Evolutionary conservation across 495 filamentous ascomycete species (phyloP).

Genomic region (Penicillium antarcticum): DNA sequence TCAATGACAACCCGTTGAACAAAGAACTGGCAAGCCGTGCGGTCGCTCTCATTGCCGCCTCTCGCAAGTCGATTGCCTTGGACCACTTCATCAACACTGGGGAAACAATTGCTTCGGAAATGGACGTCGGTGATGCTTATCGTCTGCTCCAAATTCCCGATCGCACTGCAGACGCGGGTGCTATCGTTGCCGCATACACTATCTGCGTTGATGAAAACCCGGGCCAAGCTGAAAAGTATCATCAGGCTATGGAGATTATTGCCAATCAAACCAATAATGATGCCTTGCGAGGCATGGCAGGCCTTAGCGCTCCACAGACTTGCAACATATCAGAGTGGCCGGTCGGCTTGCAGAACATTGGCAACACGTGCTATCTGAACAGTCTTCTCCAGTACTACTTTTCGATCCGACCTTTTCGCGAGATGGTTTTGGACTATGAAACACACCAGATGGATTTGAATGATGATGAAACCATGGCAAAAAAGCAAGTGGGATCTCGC

Average conservation of each 20-base stretch:
- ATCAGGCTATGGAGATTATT: conserved; percentile 47
- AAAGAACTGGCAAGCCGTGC: conserved; percentile 51
- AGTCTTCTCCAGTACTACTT: conserved; percentile 96
- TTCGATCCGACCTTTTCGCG: conserved; percentile 75
- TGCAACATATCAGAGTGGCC: conserved; percentile 54
- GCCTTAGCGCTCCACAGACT: conserved; percentile 29
- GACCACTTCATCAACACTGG: conserved; percentile 56
- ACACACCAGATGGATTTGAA: conserved; percentile 60
- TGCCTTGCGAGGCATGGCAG: conserved; percentile 36
- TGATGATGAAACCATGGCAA: conserved; percentile 49
- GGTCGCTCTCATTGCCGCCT: conserved; percentile 53
- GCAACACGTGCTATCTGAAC: conserved; percentile 97
- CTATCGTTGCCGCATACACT: conserved; percentile 50
- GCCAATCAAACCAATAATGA: conserved; percentile 46
- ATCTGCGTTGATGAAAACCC: conserved; percentile 49
- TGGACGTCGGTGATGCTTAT: conserved; percentile 58
- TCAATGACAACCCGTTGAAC: conserved; percentile 46
- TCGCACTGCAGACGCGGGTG: conserved; percentile 46
- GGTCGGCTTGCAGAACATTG: conserved; percentile 85
- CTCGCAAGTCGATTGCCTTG: conserved; percentile 52
- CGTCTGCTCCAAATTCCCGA: conserved; percentile 53
- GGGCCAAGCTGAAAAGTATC: conserved; percentile 43
- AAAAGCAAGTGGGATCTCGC: conserved; percentile 64
- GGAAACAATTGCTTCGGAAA: conserved; percentile 46
- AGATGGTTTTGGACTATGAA: conserved; percentile 75